Base-by-base conservation (phyloP, 192 early-diverging fungal species). In the Backusella tuberculispora region DNA sequence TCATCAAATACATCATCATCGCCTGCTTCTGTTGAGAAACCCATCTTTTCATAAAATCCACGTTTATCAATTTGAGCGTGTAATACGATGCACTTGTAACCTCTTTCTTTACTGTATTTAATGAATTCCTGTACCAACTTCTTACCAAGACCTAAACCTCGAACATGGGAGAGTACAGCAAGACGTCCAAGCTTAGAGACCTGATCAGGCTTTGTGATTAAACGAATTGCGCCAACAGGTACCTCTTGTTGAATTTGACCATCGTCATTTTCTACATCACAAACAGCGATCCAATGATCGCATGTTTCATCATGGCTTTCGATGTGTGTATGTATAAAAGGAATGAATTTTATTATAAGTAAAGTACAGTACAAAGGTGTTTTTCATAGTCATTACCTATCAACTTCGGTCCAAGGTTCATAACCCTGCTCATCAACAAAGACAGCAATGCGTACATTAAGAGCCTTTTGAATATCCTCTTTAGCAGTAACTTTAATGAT, bases 1-100 rank as follows among this genome's bases (percentile, higher is more conserved):
- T 80, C 79, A 6, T 70, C 12, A 50, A 78, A 83, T 21, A 68
- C 71, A 8, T 56, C 43, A 60, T 76, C 81, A 75, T 83, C 77
- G 6, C 44, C 56, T 47, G 24, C 40, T 37, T 78, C 76, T 10
- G 76, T 72, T 10, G 34, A 8, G 48, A 76, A 80, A 14, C 79
- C 79, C 5, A 63, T 8, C 48, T 74, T 73, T 42, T 72, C 71
- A 40, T 80, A 80, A 63, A 80, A 80, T 2, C 42, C 48, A 12
- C 72, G 74, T 43, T 76, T 80, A 46, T 69, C 74, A 10, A 63
- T n/a, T 56, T 80, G 79, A 69, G 71, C 63, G 37, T 80, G 73
- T 17, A 69, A 24, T 24, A 74, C 68, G 13, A 80, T 71, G 5
- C 50, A 48, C 0, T 66, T 69, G 7, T 50, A 69, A 13, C 72